Conservation (phyloP, 305 asterid species). For the Fraxinus xanthoxyloides region DNA sequence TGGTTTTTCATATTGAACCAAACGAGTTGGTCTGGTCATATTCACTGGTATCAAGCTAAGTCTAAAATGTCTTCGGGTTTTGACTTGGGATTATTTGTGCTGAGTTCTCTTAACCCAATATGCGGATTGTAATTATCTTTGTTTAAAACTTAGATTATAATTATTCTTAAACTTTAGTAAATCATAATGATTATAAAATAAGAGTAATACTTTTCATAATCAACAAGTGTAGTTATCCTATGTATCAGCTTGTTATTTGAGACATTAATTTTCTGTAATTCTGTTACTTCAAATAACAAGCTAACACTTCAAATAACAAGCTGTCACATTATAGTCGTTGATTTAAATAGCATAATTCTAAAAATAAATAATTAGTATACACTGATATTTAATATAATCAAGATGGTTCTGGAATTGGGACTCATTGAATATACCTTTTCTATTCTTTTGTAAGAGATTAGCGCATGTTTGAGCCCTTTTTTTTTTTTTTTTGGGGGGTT, state of each 20-base stretch:
- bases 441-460: not conserved
- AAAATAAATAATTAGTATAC: too few relatives aligned
- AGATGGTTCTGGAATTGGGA: not conserved
- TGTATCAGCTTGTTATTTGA: too few relatives aligned
- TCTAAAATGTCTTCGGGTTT: not conserved
- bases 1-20: not conserved
- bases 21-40: not conserved
- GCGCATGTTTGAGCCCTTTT: not conserved
- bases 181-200: too few relatives aligned
- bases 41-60: not conserved
- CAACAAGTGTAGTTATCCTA: too few relatives aligned
- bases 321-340: too few relatives aligned
- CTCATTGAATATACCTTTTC: not conserved
- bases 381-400: not conserved
- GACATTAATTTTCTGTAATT: too few relatives aligned
- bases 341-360: too few relatives aligned
- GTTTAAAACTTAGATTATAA: not conserved
- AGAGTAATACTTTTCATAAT: too few relatives aligned
- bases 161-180: not conserved
- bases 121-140: not conserved
- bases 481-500: too few relatives aligned
- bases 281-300: too few relatives aligned
- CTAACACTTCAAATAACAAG: too few relatives aligned
- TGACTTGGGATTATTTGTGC: not conserved
- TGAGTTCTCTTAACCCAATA: not conserved